These are phyloP conservation scores for Aphanomyces stellatus DNA, from an alignment of 352 stramenopile species.

Conservation along the genomic window DNA sequence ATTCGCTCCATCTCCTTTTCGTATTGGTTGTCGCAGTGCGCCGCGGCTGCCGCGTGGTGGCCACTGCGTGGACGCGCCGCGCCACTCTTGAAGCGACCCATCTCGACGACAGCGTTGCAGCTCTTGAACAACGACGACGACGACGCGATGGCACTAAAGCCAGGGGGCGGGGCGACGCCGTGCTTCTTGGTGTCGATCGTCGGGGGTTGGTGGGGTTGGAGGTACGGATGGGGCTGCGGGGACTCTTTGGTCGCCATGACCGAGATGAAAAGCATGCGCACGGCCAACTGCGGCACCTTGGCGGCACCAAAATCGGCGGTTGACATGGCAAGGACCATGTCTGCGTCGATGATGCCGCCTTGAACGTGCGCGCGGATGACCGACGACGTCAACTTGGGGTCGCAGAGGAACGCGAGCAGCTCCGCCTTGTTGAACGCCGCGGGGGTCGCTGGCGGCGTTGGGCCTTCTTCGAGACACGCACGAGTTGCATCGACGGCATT, in stretches of 20 bases:
- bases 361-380: constrained; percentile 4
- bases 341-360: background rate
- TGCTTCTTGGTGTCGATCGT: background rate
- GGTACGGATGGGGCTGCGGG: background rate
- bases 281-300: constrained; percentile 5
- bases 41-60: background rate
- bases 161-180: background rate
- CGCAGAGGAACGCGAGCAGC: constrained; percentile 2
- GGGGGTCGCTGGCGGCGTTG: background rate
- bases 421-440: background rate
- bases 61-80: background rate
- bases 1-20: constrained; percentile 19
- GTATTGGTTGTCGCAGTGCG: constrained; percentile 1
- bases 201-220: background rate
- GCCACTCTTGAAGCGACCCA: background rate
- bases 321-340: background rate
- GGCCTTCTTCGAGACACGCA: background rate
- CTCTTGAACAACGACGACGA: background rate
- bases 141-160: constrained; percentile 1
- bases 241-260: background rate
- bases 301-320: constrained; percentile 1
- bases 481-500: background rate
- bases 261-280: constrained; percentile 18
- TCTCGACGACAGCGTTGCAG: no score
- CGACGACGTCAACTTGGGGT: constrained; percentile 6